Percentiles rank a stretch among this genome's conserved stretches.
Evolutionary conservation across 192 early-diverging fungal genomes (phyloP).

Genomic region (Coemansia sp.): DNA sequence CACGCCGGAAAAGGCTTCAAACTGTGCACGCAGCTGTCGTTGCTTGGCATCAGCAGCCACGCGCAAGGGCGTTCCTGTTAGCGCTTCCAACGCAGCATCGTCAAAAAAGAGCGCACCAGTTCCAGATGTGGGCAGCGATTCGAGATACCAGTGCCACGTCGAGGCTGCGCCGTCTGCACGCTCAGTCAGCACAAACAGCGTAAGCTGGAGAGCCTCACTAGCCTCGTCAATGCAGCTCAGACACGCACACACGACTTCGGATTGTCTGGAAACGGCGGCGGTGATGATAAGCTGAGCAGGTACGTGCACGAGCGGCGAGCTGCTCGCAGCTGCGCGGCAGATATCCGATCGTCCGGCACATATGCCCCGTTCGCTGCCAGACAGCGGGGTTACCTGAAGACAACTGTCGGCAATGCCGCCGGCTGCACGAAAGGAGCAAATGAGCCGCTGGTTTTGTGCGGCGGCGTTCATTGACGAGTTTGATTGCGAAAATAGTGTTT

Average conservation of each 20-base stretch:
- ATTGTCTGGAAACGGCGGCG: conserved; percentile 9
- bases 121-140: conserved; percentile 17
- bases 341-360: neutral
- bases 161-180: conserved; percentile 19
- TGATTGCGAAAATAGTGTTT: neutral
- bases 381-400: conserved; percentile 4
- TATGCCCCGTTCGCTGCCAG: conserved; percentile 20
- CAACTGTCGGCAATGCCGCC: conserved; percentile 10
- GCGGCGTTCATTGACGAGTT: neutral
- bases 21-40: conserved; percentile 23
- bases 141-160: conserved; percentile 29
- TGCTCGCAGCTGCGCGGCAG: neutral
- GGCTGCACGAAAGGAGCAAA: neutral
- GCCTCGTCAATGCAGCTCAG: neutral
- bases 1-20: neutral
- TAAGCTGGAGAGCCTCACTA: conserved; percentile 13
- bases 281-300: conserved; percentile 27
- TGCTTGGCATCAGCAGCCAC: conserved; percentile 26
- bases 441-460: neutral
- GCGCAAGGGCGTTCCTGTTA: conserved; percentile 25
- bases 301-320: conserved; percentile 11
- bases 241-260: conserved; percentile 25
- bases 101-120: conserved; percentile 20
- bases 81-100: conserved; percentile 6
- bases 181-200: conserved; percentile 36